phyloP scores from a whole-genome alignment of 495 filamentous ascomycete species.

The Xylaria venustula region DNA sequence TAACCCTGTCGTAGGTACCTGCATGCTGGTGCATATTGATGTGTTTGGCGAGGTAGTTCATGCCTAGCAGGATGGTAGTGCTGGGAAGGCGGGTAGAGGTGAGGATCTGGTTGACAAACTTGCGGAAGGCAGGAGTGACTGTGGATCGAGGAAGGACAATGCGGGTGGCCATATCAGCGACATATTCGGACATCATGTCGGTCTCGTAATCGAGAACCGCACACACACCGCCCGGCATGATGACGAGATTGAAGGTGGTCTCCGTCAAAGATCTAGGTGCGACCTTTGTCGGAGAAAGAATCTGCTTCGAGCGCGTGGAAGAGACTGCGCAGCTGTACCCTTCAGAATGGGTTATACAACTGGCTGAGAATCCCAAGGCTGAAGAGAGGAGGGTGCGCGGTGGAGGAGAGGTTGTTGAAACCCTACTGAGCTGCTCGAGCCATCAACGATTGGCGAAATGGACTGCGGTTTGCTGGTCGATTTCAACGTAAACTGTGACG shows the following conservation, averaged over 20 bases:
- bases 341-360: constrained; percentile 22
- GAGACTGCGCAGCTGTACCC: constrained; percentile 21
- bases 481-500: not conserved
- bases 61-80: constrained; percentile 88
- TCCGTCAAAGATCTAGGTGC: constrained; percentile 28
- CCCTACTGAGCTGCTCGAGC: constrained; percentile 41
- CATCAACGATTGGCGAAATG: constrained; percentile 31
- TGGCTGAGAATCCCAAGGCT: constrained; percentile 33
- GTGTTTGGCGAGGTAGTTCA: constrained; percentile 84
- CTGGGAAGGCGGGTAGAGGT: constrained; percentile 92
- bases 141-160: constrained; percentile 67
- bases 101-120: constrained; percentile 92
- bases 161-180: constrained; percentile 85
- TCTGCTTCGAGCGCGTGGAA: constrained; percentile 47
- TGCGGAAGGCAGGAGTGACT: constrained; percentile 78
- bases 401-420: constrained; percentile 29
- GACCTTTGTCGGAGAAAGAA: constrained; percentile 24
- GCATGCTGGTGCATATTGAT: constrained; percentile 68
- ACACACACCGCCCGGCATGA: constrained; percentile 81
- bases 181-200: constrained; percentile 97
- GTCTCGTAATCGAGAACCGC: constrained; percentile 98
- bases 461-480: not conserved
- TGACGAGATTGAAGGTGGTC: constrained; percentile 25
- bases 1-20: constrained; percentile 51
- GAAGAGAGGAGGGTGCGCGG: constrained; percentile 37